phyloP scores from a whole-genome alignment of 164 flowering plant genomes.

The Vitis riparia region DNA sequence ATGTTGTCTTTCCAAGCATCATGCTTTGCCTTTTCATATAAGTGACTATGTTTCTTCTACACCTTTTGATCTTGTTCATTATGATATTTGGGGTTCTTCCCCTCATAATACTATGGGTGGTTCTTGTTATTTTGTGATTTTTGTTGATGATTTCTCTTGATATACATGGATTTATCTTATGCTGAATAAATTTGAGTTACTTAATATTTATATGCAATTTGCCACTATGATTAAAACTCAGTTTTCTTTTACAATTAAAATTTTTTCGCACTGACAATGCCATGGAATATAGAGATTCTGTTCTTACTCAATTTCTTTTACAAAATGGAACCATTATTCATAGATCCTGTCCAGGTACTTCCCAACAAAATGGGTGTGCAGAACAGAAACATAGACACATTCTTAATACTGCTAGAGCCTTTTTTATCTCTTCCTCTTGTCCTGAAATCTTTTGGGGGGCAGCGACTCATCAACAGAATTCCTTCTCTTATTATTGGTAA shows the following conservation, averaged over 20 bases:
- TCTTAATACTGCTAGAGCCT: background rate
- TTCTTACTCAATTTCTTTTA: slow-evolving; percentile 3
- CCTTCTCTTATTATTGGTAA: background rate
- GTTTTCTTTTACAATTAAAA: background rate
- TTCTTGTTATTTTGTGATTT: too few relatives aligned
- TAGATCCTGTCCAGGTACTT: slow-evolving; percentile 7
- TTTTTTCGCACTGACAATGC: slow-evolving; percentile 3
- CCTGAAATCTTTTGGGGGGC: slow-evolving; percentile 5
- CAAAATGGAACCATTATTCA: slow-evolving; percentile 4
- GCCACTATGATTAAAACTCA: too few relatives aligned
- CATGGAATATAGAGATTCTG: slow-evolving; percentile 3
- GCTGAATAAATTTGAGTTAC: too few relatives aligned
- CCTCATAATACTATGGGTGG: too few relatives aligned
- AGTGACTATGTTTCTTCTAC: background rate
- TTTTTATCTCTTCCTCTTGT: slow-evolving; percentile 10
- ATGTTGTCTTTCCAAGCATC: background rate
- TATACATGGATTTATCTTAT: too few relatives aligned
- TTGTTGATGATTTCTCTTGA: too few relatives aligned
- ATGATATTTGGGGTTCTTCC: background rate
- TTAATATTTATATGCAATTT: too few relatives aligned
- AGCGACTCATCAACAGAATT: slow-evolving; percentile 1
- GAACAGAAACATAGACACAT: slow-evolving; percentile 16
- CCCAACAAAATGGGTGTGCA: slow-evolving; percentile 14
- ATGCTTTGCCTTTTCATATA: background rate
- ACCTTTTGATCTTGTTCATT: background rate